phyloP scores from a whole-genome alignment of 352 stramenopile genomes.

The Globisporangium takayamanum region DNA sequence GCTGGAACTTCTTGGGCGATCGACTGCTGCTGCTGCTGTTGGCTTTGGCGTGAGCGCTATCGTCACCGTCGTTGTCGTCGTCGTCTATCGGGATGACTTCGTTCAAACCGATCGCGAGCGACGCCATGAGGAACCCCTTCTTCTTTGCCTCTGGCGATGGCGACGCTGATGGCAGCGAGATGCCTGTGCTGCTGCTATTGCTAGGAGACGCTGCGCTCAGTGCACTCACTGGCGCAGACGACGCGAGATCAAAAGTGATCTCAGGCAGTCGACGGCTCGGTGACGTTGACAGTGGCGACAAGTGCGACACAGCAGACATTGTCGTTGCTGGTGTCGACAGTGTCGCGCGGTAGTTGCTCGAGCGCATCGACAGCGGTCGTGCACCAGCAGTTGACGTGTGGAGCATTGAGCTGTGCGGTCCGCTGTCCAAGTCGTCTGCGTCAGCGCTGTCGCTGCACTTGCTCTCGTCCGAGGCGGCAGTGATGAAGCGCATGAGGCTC shows the following conservation, averaged over 20 bases:
- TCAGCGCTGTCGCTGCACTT: background rate
- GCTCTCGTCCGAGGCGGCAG: background rate
- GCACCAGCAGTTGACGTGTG: background rate
- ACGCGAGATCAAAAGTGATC: constrained; percentile 12
- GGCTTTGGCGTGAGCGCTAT: background rate
- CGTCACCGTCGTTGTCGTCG: background rate
- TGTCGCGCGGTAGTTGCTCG: constrained; percentile 1
- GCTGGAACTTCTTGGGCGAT: constrained; percentile 11
- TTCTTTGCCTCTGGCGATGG: constrained; percentile 4
- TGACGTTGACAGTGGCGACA: background rate
- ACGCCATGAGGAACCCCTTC: constrained; percentile 11
- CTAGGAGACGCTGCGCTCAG: background rate
- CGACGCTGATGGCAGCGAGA: constrained; percentile 4
- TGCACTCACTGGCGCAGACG: background rate
- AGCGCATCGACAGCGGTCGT: background rate
- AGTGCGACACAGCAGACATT: background rate
- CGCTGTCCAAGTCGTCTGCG: constrained; percentile 1
- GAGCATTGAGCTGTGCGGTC: background rate
- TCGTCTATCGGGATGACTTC: constrained; percentile 6
- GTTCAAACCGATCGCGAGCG: constrained; percentile 9
- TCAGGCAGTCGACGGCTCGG: constrained; percentile 5
- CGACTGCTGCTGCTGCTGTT: background rate
- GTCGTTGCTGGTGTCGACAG: background rate
- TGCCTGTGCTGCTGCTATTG: background rate
- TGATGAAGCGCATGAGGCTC: constrained; percentile 4